Conservation (phyloP, 345 rosid genomes). For the Arabis hirsuta region DNA sequence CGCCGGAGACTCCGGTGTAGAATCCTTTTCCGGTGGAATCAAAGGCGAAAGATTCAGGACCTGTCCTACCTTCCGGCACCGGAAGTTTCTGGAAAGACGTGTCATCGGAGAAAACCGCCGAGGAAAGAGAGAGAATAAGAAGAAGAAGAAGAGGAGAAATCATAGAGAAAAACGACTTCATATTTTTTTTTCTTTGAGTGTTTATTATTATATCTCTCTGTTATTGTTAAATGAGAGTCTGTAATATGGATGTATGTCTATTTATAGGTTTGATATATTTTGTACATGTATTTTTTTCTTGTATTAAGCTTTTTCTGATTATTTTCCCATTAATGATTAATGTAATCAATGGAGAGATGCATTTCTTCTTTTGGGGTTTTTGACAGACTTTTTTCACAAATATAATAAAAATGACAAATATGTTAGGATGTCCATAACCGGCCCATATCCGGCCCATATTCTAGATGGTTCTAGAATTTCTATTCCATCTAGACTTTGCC, state of each 20-base stretch:
- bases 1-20: conserved; percentile 52
- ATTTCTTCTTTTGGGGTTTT: too few relatives aligned
- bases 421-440: too few relatives aligned
- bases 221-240: neutral
- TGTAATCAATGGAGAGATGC: neutral
- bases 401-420: too few relatives aligned
- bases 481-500: too few relatives aligned
- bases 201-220: neutral
- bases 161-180: conserved; percentile 17
- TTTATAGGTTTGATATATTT: conserved; percentile 10
- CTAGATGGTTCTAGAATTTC: too few relatives aligned
- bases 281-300: neutral
- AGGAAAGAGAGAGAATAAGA: conserved; percentile 29
- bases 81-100: conserved; percentile 37
- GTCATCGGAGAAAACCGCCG: conserved; percentile 34
- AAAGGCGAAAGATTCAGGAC: conserved; percentile 45
- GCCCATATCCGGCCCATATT: too few relatives aligned
- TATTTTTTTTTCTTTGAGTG: neutral
- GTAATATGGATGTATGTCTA: neutral
- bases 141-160: conserved; percentile 5
- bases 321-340: neutral
- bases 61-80: conserved; percentile 39
- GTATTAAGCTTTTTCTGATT: neutral
- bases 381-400: too few relatives aligned
- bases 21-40: conserved; percentile 48